These are phyloP conservation scores for Setaria viridis DNA, from an alignment of 202 grass and related monocot species.

Conservation along the genomic window DNA sequence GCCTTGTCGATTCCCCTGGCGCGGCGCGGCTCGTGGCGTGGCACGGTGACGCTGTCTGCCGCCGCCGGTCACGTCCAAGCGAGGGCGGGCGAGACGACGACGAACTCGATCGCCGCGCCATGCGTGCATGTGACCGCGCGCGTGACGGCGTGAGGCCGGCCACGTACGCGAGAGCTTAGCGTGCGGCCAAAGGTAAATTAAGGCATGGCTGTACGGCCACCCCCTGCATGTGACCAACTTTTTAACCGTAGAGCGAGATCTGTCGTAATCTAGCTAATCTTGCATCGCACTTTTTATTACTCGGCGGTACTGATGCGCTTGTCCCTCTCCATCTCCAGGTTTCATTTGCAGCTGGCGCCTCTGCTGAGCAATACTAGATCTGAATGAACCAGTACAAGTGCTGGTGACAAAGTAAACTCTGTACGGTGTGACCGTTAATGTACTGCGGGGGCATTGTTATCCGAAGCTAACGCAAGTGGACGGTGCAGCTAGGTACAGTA, in stretches of 20 bases:
- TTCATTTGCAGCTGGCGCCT: not conserved
- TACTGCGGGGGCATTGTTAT: not conserved
- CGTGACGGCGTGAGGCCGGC: conserved; percentile 28
- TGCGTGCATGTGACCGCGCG: conserved; percentile 33
- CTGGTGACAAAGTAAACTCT: not conserved
- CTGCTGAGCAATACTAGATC: not conserved
- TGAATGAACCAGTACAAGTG: not conserved
- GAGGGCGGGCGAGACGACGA: not conserved
- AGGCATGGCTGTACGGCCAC: not conserved
- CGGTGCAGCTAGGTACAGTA: not conserved
- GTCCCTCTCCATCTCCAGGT: not conserved
- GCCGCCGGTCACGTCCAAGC: not conserved
- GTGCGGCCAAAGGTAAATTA: conserved; percentile 26
- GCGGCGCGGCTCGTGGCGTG: no score
- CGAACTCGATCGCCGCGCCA: not conserved
- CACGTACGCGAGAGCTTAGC: not conserved
- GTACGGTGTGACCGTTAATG: conserved; percentile 14
- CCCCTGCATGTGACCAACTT: not conserved
- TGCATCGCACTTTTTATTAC: not conserved
- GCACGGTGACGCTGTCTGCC: no score
- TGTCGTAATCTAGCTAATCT: conserved; percentile 25
- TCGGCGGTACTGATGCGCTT: not conserved
- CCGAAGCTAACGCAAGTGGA: not conserved
- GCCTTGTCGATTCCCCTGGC: conserved; percentile 44
- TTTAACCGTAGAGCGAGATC: not conserved